phyloP scores from a whole-genome alignment of 805 yeast species.

The Yamadazyma phyllophila region DNA sequence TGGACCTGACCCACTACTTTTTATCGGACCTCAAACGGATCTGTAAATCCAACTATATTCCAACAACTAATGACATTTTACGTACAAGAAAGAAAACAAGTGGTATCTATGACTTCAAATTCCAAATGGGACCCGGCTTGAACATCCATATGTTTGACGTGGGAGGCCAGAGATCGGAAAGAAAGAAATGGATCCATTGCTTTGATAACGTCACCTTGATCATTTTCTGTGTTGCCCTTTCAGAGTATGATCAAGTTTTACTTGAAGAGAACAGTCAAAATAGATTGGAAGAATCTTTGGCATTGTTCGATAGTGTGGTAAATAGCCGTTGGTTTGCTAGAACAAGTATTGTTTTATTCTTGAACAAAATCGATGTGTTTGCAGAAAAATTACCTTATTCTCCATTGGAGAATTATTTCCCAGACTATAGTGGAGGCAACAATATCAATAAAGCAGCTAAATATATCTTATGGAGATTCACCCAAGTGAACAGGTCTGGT shows the following conservation, averaged over 20 bases:
- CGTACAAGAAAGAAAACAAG: constrained; percentile 90
- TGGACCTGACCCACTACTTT: constrained; percentile 84
- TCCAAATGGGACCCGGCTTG: constrained; percentile 61
- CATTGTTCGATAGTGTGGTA: constrained; percentile 84
- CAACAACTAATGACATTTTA: constrained; percentile 73
- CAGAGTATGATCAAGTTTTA: constrained; percentile 86
- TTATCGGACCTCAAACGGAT: constrained; percentile 66
- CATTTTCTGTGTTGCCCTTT: constrained; percentile 86
- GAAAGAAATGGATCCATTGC: constrained; percentile 96
- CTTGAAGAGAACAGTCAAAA: constrained; percentile 75
- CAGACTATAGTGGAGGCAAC: constrained; percentile 88
- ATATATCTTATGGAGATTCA: constrained; percentile 86
- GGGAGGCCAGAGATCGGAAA: constrained; percentile 94
- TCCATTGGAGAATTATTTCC: constrained; percentile 80
- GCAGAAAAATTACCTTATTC: constrained; percentile 80
- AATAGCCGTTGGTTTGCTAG: constrained; percentile 91
- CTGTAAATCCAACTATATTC: constrained; percentile 58
- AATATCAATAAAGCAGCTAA: constrained; percentile 89
- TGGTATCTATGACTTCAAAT: constrained; percentile 82
- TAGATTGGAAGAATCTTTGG: constrained; percentile 76
- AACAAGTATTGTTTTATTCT: constrained; percentile 79
- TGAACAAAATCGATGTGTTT: constrained; percentile 88
- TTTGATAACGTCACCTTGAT: constrained; percentile 89
- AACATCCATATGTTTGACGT: constrained; percentile 64
- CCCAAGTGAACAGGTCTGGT: constrained; percentile 79